A percentile compares a stretch with the other conserved stretches of the same genome.
phyloP scores from a whole-genome alignment of 177 flowering plant genomes.

The Vitis hybrid region DNA sequence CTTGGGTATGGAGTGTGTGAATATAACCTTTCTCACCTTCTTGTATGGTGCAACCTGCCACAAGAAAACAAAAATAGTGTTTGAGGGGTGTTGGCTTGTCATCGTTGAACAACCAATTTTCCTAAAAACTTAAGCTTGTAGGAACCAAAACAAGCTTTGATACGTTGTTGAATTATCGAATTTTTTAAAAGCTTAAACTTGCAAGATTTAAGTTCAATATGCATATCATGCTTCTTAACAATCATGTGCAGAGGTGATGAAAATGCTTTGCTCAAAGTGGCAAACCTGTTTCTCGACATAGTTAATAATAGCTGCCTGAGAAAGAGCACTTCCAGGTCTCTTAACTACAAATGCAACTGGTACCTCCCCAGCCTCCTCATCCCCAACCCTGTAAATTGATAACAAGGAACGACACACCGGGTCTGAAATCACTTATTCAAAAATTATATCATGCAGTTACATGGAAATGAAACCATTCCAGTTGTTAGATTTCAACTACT shows the following conservation, averaged over 20 bases:
- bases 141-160: too few relatives aligned
- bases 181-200: too few relatives aligned
- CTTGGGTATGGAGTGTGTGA: conserved; percentile 56
- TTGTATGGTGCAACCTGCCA: conserved; percentile 78
- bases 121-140: too few relatives aligned
- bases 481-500: too few relatives aligned
- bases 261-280: not conserved
- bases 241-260: too few relatives aligned
- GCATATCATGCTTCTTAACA: too few relatives aligned
- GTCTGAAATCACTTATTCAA: not conserved
- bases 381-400: conserved; percentile 32
- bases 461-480: too few relatives aligned
- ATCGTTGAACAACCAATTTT: too few relatives aligned
- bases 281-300: conserved; percentile 59
- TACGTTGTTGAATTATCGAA: too few relatives aligned
- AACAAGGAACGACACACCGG: not conserved
- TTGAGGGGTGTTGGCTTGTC: not conserved
- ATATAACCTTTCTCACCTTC: conserved; percentile 67
- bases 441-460: too few relatives aligned
- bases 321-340: conserved; percentile 47
- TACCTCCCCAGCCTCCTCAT: conserved; percentile 74
- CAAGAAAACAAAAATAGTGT: not conserved
- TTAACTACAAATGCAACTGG: conserved; percentile 81
- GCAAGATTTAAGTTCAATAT: too few relatives aligned
- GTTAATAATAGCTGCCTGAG: conserved; percentile 44